Conservation (phyloP, 2,329 filamentous ascomycete species). For the Neopestalotiopsis sp. region DNA sequence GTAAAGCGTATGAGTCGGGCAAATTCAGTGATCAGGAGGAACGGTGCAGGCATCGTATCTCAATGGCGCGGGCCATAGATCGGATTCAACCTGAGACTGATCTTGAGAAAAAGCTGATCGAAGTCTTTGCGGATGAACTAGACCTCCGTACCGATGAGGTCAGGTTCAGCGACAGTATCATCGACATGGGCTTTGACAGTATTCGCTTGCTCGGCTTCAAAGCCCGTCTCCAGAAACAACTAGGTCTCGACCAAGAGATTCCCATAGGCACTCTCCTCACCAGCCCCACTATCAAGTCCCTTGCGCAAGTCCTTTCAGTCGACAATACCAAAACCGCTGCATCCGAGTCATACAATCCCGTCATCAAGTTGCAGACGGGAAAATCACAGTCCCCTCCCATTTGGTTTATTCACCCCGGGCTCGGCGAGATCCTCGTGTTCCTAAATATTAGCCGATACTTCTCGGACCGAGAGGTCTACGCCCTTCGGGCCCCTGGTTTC, state of each 20-base stretch:
- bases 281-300: constrained; percentile 12
- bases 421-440: constrained; percentile 25
- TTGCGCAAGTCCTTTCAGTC: background rate
- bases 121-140: constrained; percentile 16
- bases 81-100: constrained; percentile 6
- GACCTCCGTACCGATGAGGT: background rate
- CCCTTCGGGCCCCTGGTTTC: constrained; percentile 34
- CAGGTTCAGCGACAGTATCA: constrained; percentile 13
- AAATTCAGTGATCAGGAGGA: background rate
- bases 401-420: constrained; percentile 21
- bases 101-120: constrained; percentile 1
- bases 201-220: constrained; percentile 18
- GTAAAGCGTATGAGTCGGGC: constrained; percentile 15
- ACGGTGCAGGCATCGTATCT: background rate
- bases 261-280: constrained; percentile 16
- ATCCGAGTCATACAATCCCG: background rate
- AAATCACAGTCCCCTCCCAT: background rate
- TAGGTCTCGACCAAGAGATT: constrained; percentile 11
- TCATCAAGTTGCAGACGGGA: constrained; percentile 18
- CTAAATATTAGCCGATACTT: constrained; percentile 22
- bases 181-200: constrained; percentile 21
- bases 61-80: background rate
- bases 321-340: background rate
- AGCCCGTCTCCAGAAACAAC: background rate
- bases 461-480: constrained; percentile 19